Conservation (phyloP, 2,329 filamentous ascomycete genomes). For the Fusarium oligoseptatum region DNA sequence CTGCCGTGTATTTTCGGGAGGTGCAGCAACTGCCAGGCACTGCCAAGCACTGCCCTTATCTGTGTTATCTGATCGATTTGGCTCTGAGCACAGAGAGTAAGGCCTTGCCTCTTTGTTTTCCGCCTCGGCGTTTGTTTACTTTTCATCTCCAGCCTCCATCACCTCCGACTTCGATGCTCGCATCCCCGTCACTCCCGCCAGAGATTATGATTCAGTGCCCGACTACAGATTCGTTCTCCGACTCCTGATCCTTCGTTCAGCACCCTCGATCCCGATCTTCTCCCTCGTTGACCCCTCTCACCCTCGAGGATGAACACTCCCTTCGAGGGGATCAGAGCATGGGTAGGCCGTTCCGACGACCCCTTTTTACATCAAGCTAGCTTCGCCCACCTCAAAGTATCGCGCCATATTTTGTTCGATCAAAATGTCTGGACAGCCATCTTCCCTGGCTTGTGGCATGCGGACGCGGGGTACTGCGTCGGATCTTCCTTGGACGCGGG, state of each 20-base stretch:
- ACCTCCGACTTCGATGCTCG: neutral
- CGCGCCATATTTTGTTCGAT: neutral
- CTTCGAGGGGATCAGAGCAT: neutral
- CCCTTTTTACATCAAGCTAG: too few species aligned
- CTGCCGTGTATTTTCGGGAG: neutral
- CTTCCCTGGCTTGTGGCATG: neutral
- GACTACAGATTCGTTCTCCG: neutral
- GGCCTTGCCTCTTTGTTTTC: neutral
- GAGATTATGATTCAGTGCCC: neutral
- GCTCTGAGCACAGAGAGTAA: neutral
- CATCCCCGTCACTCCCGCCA: neutral
- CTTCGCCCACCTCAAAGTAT: neutral
- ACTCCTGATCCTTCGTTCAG: too few species aligned
- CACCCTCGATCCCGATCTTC: neutral
- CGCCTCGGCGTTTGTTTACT: neutral
- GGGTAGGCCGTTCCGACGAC: too few species aligned
- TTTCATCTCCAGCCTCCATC: neutral
- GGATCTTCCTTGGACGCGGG: neutral
- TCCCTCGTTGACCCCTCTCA: neutral
- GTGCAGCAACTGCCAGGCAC: neutral
- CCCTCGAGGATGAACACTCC: neutral
- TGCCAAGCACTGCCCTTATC: neutral
- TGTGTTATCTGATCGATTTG: neutral
- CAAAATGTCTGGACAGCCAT: neutral
- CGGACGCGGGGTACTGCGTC: neutral